Evolutionary conservation across 1,139 yeast genomes (phyloP), one percentile per base, ranked within the genome.

Genomic region (Kurtzmaniella quercitrusa): DNA sequence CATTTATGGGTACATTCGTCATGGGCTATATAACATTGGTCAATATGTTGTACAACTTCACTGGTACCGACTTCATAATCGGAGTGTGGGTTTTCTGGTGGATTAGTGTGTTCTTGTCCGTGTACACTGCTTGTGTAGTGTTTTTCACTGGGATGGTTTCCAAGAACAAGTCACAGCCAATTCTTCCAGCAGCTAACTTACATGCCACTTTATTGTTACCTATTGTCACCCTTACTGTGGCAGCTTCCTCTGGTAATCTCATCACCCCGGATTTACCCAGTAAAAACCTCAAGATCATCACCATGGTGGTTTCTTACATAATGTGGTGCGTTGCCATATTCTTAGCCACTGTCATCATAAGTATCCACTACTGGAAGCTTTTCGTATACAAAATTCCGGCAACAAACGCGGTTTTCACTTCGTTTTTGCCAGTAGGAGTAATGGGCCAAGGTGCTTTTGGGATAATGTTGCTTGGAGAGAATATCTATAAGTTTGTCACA

Each of bases 401-500:
- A 3, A 55, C 74, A 43, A 37, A 52, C 41, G 41, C 53, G 34
- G 57, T 65, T 2, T 65, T 65, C 50, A 40, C 41, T 9, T 34
- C 42, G 14, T 45, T 43, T 34, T 14, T 65, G 33, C 70, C 70
- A 3, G 61, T 64, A 29, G 70, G 70, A 31, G 59, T 64, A 31
- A 62, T 85, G 58, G 96, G 96, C 17, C 96, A 89, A 63, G 95
- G 94, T 2, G 77, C 88, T 2, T 86, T 69, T 59, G 85, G 85
- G 3, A 71, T 85, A 12, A 62, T 83, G 51, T 62, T 81, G 40
- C 70, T 84, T 52, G 87, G 89, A 5, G 57, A 61, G 18, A 69
- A 72, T 48, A 44, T 61, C 37, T 53, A 59, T 52, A 38, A 49
- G 15, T 45, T 63, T 18, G 40, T 63, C 37, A 45, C 50, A 41